Evolutionary conservation across 768 basidiomycete species (phyloP), one percentile per base, ranked within the genome.

Genomic region (Naematelia aurantialba): DNA sequence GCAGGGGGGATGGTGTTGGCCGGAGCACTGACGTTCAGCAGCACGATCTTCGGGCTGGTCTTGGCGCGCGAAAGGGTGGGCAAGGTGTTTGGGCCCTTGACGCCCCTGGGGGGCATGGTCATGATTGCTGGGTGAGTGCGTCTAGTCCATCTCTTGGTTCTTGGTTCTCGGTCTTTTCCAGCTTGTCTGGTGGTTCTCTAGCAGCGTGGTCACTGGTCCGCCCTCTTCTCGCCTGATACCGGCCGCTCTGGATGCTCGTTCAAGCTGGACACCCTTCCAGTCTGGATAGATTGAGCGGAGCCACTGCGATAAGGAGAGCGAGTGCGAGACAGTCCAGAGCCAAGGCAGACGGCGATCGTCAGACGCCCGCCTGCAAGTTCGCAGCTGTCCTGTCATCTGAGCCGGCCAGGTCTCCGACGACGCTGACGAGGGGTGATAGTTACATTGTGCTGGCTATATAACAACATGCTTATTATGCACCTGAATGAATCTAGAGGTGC

Each of bases 51-150:
- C 48, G 70, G 60, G 14, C 42, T 76, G 30, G 73, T 74, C 1
- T 55, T 76, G 49, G 67, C 62, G 26, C 60, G 72, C 17, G 73
- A 72, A 45, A 65, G 59, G 54, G 59, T 68, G 1, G 64, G 67
- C 14, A 73, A 58, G 53, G 48, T 72, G 14, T 58, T 72, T 25
- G 74, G 74, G 10, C 74, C 74, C 2, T 52, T 72, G 22, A 76
- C 74, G 11, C 74, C 74, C 4, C 19, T 76, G 1, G 74, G 74
- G 30, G 74, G 74, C 0, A 47, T 67, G 58, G 60, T 60, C 5
- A 76, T 76, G 74, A 76, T 76, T 57, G 68, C 65, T 29, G 74
- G 74, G 74, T 76, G 60, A 72, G 74, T 67, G 5, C 8, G 5
- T 19, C 12, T n/a, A n/a, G n/a, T n/a, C n/a, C n/a, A n/a, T 14